Percentiles rank a stretch among this genome's conserved stretches.
These are phyloP conservation scores for Aureobasidium musti DNA, from an alignment of 2,329 filamentous ascomycete genomes.

Conservation along the genomic window DNA sequence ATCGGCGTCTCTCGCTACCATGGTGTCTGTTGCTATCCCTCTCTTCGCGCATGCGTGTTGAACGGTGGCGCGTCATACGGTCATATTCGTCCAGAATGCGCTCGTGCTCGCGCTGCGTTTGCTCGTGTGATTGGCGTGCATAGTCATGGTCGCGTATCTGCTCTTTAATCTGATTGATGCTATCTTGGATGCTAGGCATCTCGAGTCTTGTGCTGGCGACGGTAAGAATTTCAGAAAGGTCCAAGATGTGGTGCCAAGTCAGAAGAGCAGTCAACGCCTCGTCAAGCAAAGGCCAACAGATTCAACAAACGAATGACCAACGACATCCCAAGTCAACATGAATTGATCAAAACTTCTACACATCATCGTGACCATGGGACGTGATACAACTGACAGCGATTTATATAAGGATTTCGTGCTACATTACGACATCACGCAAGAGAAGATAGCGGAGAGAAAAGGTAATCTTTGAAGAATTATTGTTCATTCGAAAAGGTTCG, in stretches of 20 bases:
- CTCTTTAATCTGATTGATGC: conserved; percentile 21
- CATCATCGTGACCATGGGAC: background rate
- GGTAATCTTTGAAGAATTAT: background rate
- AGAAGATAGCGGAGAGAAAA: background rate
- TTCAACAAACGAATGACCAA: background rate
- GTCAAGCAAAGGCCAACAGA: background rate
- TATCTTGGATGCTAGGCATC: conserved; percentile 28
- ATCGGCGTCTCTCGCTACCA: background rate
- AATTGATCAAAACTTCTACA: too few species aligned
- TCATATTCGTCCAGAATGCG: conserved; percentile 30
- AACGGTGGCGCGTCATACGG: conserved; percentile 27
- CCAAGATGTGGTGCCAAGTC: background rate
- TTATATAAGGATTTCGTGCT: too few species aligned
- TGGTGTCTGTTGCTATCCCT: background rate
- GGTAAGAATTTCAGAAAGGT: background rate
- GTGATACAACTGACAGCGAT: too few species aligned
- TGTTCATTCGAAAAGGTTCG: conserved; percentile 24
- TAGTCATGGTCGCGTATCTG: conserved; percentile 12
- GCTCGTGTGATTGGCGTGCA: conserved; percentile 7
- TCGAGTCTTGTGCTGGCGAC: background rate
- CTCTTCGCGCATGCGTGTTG: conserved; percentile 23
- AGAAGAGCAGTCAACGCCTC: background rate
- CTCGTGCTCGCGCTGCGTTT: conserved; percentile 27
- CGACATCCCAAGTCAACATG: too few species aligned
- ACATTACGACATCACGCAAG: too few species aligned